Base-by-base conservation (phyloP, 2,329 filamentous ascomycete genomes). In the Colletotrichum viniferum region DNA sequence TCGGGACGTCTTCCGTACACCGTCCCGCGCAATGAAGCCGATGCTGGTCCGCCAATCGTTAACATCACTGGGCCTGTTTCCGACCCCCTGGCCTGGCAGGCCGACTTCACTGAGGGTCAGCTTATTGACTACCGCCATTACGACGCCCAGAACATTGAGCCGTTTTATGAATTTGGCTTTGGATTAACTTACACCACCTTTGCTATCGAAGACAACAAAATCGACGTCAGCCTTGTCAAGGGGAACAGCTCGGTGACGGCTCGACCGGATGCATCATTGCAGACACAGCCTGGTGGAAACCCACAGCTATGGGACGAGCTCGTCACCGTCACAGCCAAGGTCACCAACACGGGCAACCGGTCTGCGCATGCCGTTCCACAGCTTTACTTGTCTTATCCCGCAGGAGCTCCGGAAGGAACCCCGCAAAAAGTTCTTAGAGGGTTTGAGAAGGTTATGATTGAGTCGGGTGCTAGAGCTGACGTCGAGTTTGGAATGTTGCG, bases 321-420 rank as follows among this genome's bases (percentile, higher is more conserved):
- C 0, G 93, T 89, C 52, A 87, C 87, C 0, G 87, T 94, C 21
- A 86, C 87, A 2, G 88, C 91, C 6, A 87, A 84, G 0, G 84
- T 96, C 4, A 88, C 85, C 7, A 96, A 97, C 79, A 89, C 87
- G 0, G 94, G 94, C 2, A 78, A 79, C 0, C 81, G 90, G 0
- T 73, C 82, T 0, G 90, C 88, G 0, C 84, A 87, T 10, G 90
- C 92, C 77, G 82, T 91, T 4, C 87, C 86, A 0, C 91, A 92
- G 81, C 83, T 92, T 7, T 91, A 91, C 76, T 74, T 95, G 6
- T 52, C 67, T 5, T 60, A 48, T 14, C 67, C 67, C 0, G 14
- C 18, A 12, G 16, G 26, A 9, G 32, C 30, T 3, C 71, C 66
- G 5, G 43, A 70, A n/a, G 67, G 55, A 9, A 67, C 67, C 3